Evolutionary conservation across 1,284 basidiomycete genomes (phyloP).

Genomic region (Apiotrichum porosum): DNA sequence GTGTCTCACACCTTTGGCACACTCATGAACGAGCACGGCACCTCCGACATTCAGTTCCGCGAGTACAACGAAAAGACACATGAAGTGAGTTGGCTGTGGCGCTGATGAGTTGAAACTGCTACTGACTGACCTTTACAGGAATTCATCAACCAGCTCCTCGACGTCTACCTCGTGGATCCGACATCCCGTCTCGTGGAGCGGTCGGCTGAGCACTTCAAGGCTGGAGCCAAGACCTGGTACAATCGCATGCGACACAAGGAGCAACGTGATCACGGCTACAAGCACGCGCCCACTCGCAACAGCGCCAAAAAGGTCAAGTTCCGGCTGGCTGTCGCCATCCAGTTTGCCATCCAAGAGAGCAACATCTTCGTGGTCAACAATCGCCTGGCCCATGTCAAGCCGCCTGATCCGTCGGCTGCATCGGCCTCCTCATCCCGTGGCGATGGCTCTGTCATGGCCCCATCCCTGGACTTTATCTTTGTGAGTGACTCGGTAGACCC

Average conservation of each 20-base stretch:
- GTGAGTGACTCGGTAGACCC: conserved; percentile 19
- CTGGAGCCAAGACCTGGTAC: conserved; percentile 13
- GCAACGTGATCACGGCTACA: not conserved
- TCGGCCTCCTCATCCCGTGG: conserved; percentile 19
- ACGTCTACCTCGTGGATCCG: conserved; percentile 12
- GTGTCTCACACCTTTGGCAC: conserved; percentile 15
- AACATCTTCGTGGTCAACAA: conserved; percentile 23
- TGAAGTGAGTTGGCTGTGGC: conserved; percentile 4
- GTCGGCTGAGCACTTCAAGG: conserved; percentile 10
- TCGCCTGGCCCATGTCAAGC: conserved; percentile 12
- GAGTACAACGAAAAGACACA: conserved; percentile 9
- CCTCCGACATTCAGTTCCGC: conserved; percentile 1
- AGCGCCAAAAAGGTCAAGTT: conserved; percentile 11
- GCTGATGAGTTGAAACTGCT: not conserved
- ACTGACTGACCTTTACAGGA: conserved; percentile 9
- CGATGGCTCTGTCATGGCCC: conserved; percentile 23
- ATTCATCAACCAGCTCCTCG: conserved; percentile 8
- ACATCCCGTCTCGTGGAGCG: conserved; percentile 3
- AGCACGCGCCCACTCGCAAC: conserved; percentile 7
- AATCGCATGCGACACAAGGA: conserved; percentile 9
- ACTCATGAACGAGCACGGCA: conserved; percentile 13
- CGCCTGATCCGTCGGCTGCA: not conserved
- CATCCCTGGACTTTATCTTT: conserved; percentile 18
- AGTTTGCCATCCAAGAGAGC: conserved; percentile 28
- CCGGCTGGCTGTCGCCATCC: conserved; percentile 25